These are phyloP conservation scores for Camellia japonica DNA, from an alignment of 148 eudicot species.

Conservation along the genomic window DNA sequence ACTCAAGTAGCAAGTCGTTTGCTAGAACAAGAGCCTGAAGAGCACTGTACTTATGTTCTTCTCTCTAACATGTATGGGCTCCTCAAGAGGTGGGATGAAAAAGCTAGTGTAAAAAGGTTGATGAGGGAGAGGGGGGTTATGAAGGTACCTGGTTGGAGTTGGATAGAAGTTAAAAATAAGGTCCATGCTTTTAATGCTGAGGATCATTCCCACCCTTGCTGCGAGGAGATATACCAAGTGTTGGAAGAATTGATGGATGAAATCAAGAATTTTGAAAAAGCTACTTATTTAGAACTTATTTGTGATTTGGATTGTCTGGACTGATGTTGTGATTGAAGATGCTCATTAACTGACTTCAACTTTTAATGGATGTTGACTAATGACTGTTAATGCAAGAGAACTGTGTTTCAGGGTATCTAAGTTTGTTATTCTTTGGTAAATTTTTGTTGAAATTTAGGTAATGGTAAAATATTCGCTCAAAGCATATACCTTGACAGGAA, in stretches of 20 bases:
- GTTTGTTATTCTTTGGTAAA: background rate
- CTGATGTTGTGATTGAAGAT: background rate
- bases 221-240: slow-evolving; percentile 39
- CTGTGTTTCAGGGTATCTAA: too few species aligned
- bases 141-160: slow-evolving; percentile 85
- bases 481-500: background rate
- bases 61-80: slow-evolving; percentile 65
- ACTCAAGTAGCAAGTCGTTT: slow-evolving; percentile 47
- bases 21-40: slow-evolving; percentile 62
- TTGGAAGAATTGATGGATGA: slow-evolving; percentile 39
- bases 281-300: slow-evolving; percentile 18
- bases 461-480: background rate
- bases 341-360: background rate
- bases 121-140: slow-evolving; percentile 66
- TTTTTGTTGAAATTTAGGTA: background rate
- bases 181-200: slow-evolving; percentile 67
- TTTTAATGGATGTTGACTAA: background rate
- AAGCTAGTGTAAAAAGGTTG: slow-evolving; percentile 51
- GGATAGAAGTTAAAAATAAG: slow-evolving; percentile 60
- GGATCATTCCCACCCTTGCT: slow-evolving; percentile 47
- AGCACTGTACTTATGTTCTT: slow-evolving; percentile 67
- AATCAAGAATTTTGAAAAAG: slow-evolving; percentile 27
- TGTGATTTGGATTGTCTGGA: slow-evolving; percentile 4
- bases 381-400: background rate
- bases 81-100: slow-evolving; percentile 61